Percentiles rank a stretch among this genome's conserved stretches.
These are phyloP conservation scores for Suillus spraguei DNA, from an alignment of 768 basidiomycete species.

Conservation along the genomic window DNA sequence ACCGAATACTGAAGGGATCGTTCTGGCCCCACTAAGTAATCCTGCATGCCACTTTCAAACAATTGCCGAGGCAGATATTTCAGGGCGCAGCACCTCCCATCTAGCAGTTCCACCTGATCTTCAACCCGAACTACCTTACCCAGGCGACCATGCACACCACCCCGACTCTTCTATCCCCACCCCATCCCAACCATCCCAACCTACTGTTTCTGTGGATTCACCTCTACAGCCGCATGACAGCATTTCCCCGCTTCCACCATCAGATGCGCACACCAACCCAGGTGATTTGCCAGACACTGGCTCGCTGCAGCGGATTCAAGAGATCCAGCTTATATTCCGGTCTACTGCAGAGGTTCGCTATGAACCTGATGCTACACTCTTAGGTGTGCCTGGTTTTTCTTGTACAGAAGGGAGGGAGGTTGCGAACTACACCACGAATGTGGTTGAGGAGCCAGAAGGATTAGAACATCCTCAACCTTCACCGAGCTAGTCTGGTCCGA, in stretches of 20 bases:
- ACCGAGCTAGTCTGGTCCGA: background rate
- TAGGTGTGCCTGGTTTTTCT: background rate
- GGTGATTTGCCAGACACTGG: background rate
- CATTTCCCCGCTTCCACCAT: background rate
- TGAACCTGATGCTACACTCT: background rate
- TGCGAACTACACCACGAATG: background rate
- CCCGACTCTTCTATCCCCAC: background rate
- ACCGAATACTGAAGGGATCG: background rate
- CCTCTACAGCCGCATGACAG: background rate
- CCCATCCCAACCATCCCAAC: background rate
- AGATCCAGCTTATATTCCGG: background rate
- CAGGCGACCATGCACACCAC: background rate
- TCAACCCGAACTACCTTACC: background rate
- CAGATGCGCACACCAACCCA: background rate
- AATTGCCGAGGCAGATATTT: background rate
- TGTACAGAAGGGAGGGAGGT: background rate
- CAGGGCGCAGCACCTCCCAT: background rate
- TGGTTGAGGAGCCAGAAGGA: background rate
- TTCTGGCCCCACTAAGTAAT: background rate
- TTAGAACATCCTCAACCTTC: background rate
- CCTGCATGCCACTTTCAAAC: background rate
- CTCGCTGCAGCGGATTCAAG: background rate
- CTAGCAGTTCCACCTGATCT: background rate
- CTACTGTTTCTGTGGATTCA: background rate
- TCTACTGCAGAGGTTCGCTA: background rate